These are phyloP conservation scores for Rhodotorula mucilaginosa DNA, from an alignment of 1,284 basidiomycete genomes.

Conservation along the genomic window DNA sequence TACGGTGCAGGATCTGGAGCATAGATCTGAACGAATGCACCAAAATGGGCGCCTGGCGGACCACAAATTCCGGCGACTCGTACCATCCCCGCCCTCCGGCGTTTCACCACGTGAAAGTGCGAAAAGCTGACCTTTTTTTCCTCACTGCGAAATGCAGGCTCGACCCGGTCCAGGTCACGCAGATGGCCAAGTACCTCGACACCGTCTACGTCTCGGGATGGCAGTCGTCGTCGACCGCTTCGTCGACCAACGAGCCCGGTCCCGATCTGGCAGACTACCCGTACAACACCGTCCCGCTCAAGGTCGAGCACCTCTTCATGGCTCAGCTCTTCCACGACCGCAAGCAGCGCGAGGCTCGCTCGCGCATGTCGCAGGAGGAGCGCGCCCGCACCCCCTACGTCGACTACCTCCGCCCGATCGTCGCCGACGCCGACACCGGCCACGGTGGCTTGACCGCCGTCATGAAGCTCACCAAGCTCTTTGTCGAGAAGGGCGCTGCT, in stretches of 20 bases:
- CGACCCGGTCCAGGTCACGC: slow-evolving; percentile 88
- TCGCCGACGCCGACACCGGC: slow-evolving; percentile 54
- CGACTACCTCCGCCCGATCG: slow-evolving; percentile 52
- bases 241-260: slow-evolving; percentile 91
- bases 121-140: not conserved
- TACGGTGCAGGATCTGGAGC: too few relatives aligned
- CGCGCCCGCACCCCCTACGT: slow-evolving; percentile 50
- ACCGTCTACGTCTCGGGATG: slow-evolving; percentile 96
- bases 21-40: too few relatives aligned
- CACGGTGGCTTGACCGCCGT: slow-evolving; percentile 65
- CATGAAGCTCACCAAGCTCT: slow-evolving; percentile 73
- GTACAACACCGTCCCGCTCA: slow-evolving; percentile 63
- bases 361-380: slow-evolving; percentile 67
- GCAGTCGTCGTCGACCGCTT: slow-evolving; percentile 81
- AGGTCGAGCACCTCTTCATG: slow-evolving; percentile 63
- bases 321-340: slow-evolving; percentile 65
- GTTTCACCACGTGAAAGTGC: not conserved
- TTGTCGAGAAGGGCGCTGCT: slow-evolving; percentile 62
- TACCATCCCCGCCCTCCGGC: too few relatives aligned
- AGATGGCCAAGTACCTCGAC: slow-evolving; percentile 94
- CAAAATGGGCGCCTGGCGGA: too few relatives aligned
- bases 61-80: too few relatives aligned
- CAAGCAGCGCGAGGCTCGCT: slow-evolving; percentile 56
- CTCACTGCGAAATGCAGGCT: slow-evolving; percentile 57
- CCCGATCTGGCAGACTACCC: slow-evolving; percentile 85